Conservation (phyloP, 495 filamentous ascomycete genomes). For the Thermothielavioides terrestris region DNA sequence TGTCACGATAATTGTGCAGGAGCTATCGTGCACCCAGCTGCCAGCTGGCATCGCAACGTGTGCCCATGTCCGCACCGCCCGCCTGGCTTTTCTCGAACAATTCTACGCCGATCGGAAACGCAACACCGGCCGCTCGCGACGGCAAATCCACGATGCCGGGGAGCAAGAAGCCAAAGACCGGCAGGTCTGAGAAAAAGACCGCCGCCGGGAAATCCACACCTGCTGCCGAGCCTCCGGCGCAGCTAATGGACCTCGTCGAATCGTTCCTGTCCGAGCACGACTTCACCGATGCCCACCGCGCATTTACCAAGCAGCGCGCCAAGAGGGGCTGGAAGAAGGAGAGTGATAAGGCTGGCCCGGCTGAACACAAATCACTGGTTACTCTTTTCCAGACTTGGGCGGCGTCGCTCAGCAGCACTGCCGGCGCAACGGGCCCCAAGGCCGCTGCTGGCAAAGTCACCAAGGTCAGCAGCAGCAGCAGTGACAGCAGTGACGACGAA, state of each 20-base stretch:
- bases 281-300: constrained; percentile 48
- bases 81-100: constrained; percentile 43
- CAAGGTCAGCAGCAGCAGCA: constrained; percentile 27
- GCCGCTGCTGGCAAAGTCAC: constrained; percentile 28
- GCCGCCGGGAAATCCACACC: constrained; percentile 15
- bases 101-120: constrained; percentile 2
- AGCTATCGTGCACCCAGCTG: background rate
- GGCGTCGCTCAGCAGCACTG: constrained; percentile 26
- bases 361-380: constrained; percentile 33
- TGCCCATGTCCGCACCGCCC: constrained; percentile 29
- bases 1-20: background rate
- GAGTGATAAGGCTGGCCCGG: constrained; percentile 18
- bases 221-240: constrained; percentile 37
- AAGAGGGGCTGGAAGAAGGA: constrained; percentile 35
- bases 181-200: constrained; percentile 15
- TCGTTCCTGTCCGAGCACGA: constrained; percentile 58
- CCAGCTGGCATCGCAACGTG: background rate
- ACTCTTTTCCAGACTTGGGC: constrained; percentile 41
- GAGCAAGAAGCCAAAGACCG: constrained; percentile 26
- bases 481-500: background rate
- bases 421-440: constrained; percentile 25
- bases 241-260: constrained; percentile 57
- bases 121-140: constrained; percentile 1
- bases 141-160: constrained; percentile 4
- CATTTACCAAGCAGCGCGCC: constrained; percentile 50